Evolutionary conservation across 768 basidiomycete species (phyloP), one percentile per base, ranked within the genome.

Genomic region (Boletellus emodensis): DNA sequence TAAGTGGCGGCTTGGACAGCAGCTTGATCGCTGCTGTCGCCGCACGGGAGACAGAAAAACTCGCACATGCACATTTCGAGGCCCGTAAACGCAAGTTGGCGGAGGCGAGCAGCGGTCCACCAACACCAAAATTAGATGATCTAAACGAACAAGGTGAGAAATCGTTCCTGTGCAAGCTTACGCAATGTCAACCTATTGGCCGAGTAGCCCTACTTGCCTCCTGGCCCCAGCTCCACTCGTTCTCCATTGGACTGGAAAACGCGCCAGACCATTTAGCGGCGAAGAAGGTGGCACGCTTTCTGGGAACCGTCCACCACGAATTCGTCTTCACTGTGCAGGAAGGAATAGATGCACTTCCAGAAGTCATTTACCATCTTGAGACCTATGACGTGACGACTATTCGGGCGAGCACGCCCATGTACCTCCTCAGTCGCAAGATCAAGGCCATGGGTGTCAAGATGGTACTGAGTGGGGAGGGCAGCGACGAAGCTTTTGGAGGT

Each of bases 381-480:
- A 98, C 96, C 2, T 98, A 92, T 71, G 96, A 99, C 68, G 96
- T 99, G 50, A 99, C 96, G 28, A 99, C 96, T 34, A 91, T 97
- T 43, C 86, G 96, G 42, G 96, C 96, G 8, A 92, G 89, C 61
- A 97, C 94, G 5, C 96, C 96, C 3, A 99, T 99, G 96, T 98
- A 98, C 71, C 84, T 99, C 26, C 82, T 99, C 52, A 92, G 89
- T 66, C 81, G 96, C 42, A 98, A 99, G 74, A 94, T 99, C 75
- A 99, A 98, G 74, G 95, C 96, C 4, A 97, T 94, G 90, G 96
- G 96, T 50, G 96, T 99, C 46, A 99, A 99, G 75, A 99, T 99
- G 96, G 96, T 99, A 15, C 78, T 98, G 33, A 91, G 88, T 56
- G 96, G 96, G 15, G 96, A 99, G 71, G 96, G 96, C 34, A 92